A percentile compares a stretch with the other conserved stretches of the same genome.
Conservation (phyloP, 2,329 filamentous ascomycete genomes). For the Phyllosticta citriasiana region DNA sequence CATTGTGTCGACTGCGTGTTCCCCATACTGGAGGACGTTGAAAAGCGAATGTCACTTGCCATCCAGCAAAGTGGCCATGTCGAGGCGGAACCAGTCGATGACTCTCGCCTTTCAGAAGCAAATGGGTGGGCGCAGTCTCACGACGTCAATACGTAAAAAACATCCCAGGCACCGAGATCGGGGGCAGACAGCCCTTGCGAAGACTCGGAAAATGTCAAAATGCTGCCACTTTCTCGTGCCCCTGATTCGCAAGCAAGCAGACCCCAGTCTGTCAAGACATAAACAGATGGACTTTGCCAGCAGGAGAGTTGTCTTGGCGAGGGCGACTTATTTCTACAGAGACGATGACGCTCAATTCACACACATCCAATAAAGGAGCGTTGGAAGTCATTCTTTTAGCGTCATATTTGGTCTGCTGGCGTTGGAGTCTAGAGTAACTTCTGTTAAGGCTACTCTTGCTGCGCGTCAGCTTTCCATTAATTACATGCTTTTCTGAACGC, state of each 20-base stretch:
- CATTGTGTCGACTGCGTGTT: background rate
- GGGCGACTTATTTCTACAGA: too few relatives aligned
- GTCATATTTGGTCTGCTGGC: background rate
- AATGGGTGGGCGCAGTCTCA: background rate
- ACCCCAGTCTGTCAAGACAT: too few relatives aligned
- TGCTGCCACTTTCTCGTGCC: too few relatives aligned
- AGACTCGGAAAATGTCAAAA: too few relatives aligned
- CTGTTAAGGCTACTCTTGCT: background rate
- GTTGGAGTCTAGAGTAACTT: background rate
- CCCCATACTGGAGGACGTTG: background rate
- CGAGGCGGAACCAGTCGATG: background rate
- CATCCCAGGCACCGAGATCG: too few relatives aligned
- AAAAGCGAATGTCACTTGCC: background rate
- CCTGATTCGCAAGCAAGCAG: too few relatives aligned
- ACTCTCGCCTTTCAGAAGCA: background rate
- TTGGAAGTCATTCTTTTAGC: background rate
- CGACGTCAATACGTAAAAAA: too few relatives aligned
- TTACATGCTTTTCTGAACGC: background rate
- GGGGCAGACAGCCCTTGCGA: too few relatives aligned
- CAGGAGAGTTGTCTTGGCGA: too few relatives aligned
- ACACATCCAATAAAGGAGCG: background rate
- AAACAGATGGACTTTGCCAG: too few relatives aligned
- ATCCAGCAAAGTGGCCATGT: background rate
- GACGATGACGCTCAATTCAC: too few relatives aligned
- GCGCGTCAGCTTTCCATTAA: background rate